phyloP scores from a whole-genome alignment of 371 early-diverging fungal genomes.

The Vairimorpha ceranae region DNA sequence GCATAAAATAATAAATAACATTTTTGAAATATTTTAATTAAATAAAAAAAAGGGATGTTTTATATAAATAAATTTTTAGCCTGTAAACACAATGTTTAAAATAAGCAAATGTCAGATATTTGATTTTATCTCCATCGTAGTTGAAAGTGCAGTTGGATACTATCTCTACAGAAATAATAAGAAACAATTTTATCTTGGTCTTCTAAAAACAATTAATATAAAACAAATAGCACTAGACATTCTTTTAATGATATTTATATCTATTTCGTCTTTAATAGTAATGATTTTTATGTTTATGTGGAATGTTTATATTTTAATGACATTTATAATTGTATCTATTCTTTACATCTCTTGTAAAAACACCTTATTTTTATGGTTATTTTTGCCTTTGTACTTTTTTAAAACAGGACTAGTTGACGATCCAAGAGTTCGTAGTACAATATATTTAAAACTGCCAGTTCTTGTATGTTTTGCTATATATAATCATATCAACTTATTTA shows the following conservation, averaged over 20 bases:
- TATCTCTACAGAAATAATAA: slow-evolving; percentile 10
- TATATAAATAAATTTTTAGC: too few species aligned
- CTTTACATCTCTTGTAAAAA: background rate
- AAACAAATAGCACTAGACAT: background rate
- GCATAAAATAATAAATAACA: too few species aligned
- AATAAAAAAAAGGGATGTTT: too few species aligned
- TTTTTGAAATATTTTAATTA: too few species aligned
- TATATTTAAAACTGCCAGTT: background rate
- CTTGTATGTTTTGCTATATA: background rate
- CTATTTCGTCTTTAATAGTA: background rate
- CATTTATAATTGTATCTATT: background rate
- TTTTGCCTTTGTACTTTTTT: background rate
- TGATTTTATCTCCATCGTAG: background rate
- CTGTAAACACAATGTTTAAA: too few species aligned
- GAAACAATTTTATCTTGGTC: background rate
- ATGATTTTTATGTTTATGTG: slow-evolving; percentile 5
- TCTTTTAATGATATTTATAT: background rate
- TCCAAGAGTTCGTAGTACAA: background rate
- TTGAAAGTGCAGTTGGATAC: background rate
- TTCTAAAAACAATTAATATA: background rate
- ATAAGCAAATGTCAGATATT: background rate
- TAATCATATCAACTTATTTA: background rate
- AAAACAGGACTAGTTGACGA: background rate
- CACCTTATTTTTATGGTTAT: background rate
- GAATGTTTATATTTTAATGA: background rate